These are phyloP conservation scores for Azolla pinnata DNA, from an alignment of 75 land plant genomes.

Conservation along the genomic window DNA sequence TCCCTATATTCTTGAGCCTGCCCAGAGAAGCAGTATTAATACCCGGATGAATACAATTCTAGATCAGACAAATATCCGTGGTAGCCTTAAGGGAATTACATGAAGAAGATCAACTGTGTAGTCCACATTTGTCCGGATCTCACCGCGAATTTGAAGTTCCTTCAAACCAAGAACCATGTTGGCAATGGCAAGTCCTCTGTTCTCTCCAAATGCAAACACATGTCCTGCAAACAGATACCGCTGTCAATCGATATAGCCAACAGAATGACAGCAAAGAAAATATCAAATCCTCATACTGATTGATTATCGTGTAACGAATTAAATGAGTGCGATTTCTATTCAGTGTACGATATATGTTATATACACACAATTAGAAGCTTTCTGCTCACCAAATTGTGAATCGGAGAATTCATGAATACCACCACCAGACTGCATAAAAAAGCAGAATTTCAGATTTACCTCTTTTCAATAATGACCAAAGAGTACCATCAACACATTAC, in stretches of 20 bases:
- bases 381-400: conserved; percentile 95
- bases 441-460: background rate
- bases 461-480: no score
- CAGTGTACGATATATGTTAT: no score
- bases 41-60: no score
- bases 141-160: conserved; percentile 96
- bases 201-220: conserved; percentile 98
- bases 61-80: background rate
- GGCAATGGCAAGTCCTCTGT: conserved; percentile 79
- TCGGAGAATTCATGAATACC: conserved; percentile 99
- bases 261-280: no score
- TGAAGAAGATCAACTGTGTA: conserved; percentile 92
- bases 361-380: no score
- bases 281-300: no score
- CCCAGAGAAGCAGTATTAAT: background rate
- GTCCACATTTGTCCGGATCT: conserved; percentile 94
- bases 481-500: no score
- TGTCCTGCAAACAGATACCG: conserved; percentile 49
- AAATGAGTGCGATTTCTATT: no score
- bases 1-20: conserved; percentile 92
- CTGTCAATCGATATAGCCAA: no score
- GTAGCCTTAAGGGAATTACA: conserved; percentile 50
- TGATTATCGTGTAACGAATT: no score
- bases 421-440: conserved; percentile 81
- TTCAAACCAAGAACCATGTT: conserved; percentile 99